Evolutionary conservation across 2,329 filamentous ascomycete species (phyloP).

Genomic region (Fusarium avenaceum): DNA sequence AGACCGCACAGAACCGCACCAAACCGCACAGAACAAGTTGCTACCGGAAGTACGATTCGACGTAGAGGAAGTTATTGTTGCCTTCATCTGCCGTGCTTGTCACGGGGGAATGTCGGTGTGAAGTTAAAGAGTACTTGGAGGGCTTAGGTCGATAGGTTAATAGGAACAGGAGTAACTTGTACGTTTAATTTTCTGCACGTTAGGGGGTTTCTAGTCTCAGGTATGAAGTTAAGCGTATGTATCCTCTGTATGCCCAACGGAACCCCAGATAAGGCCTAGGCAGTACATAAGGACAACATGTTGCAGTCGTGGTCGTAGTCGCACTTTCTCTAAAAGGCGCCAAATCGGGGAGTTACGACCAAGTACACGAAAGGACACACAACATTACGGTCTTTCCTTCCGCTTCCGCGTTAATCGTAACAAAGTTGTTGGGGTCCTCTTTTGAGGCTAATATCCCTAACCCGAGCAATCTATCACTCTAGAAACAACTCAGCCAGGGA

Average conservation of each 20-base stretch:
- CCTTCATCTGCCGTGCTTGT: constrained; percentile 17
- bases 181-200: not conserved
- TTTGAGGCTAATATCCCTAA: no score
- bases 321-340: constrained; percentile 4
- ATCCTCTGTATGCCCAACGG: not conserved
- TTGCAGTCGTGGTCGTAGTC: constrained; percentile 7
- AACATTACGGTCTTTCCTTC: constrained; percentile 8
- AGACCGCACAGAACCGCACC: not conserved
- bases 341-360: constrained; percentile 24
- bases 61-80: not conserved
- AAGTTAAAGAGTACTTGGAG: not conserved
- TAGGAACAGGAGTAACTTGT: constrained; percentile 8
- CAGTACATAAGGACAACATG: constrained; percentile 2
- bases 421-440: not conserved
- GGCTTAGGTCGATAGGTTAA: not conserved
- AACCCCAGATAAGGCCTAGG: not conserved
- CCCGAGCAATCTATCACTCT: not conserved
- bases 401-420: constrained; percentile 2
- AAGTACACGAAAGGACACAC: constrained; percentile 18
- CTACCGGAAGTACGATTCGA: not conserved
- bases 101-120: constrained; percentile 19
- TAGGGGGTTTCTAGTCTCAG: not conserved
- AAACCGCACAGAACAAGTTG: not conserved
- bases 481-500: not conserved
- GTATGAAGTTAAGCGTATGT: no score